A percentile compares a stretch with the other conserved stretches of the same genome.
phyloP scores from a whole-genome alignment of 495 filamentous ascomycete genomes.

The Aspergillus bertholletiae region DNA sequence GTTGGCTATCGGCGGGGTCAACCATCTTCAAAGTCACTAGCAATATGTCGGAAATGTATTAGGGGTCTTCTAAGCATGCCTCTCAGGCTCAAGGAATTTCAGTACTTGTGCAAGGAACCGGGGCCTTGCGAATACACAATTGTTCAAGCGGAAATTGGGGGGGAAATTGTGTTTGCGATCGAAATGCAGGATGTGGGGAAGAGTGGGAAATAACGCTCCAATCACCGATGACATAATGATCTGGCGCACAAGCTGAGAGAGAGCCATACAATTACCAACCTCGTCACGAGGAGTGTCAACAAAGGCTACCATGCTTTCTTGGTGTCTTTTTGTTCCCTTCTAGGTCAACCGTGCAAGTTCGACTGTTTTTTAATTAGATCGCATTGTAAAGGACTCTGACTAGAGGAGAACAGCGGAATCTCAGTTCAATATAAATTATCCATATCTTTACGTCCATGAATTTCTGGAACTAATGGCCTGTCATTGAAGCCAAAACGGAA shows the following conservation, averaged over 20 bases:
- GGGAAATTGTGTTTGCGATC: background rate
- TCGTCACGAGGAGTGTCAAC: too few species aligned
- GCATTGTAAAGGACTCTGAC: too few species aligned
- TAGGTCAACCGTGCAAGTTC: too few species aligned
- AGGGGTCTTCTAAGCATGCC: slow-evolving; percentile 19
- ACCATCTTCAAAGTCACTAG: slow-evolving; percentile 25
- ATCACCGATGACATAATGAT: background rate
- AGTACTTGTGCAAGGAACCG: background rate
- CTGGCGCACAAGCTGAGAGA: background rate
- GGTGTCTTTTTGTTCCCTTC: too few species aligned
- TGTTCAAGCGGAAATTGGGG: background rate
- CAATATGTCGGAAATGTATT: slow-evolving; percentile 9
- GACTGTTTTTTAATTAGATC: too few species aligned
- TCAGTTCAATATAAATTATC: too few species aligned
- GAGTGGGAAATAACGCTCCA: background rate
- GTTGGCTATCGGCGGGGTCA: slow-evolving; percentile 14
- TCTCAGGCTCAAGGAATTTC: background rate
- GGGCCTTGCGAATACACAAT: background rate
- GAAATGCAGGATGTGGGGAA: background rate
- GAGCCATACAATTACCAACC: too few species aligned
- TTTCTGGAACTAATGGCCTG: too few species aligned
- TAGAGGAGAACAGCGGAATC: too few species aligned
- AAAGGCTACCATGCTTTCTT: too few species aligned
- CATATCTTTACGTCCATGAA: too few species aligned
- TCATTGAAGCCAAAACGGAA: too few species aligned